Evolutionary conservation across 345 rosid species (phyloP), one percentile per base, ranked within the genome.

Genomic region (Gossypioides kirkii): DNA sequence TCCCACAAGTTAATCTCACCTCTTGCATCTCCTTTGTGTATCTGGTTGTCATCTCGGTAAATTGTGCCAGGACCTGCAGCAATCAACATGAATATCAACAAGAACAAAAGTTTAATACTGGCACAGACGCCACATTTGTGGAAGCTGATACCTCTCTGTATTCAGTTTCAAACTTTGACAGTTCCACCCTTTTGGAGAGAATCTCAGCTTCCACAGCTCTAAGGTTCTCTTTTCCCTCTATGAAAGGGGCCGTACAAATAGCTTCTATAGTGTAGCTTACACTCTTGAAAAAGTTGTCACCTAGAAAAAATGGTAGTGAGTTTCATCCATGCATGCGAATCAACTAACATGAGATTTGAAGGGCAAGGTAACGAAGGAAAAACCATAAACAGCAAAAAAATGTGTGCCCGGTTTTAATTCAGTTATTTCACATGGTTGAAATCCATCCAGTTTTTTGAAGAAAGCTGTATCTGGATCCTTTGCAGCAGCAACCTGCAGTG

Each of bases 11-110:
- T 63, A 63, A 80, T 81, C 96, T 82, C 73, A 90, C 99, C 61
- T 84, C 87, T 83, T 93, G 93, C 97, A 96, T 96, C 80, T 96
- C 99, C 74, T 84, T 90, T 3, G 99, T 85, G 70, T 93, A 96
- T 84, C 94, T 84, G 80, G 87, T 79, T 17, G 98, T 96, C 97
- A 96, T 93, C 80, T 91, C 92, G 0, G 96, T 86, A 79, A 96
- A 96, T 72, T 91, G 98, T 73, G 87, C 82, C 62, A 93, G 81
- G 23, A 96, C 98, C 95, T 90, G 85, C 49, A 75, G 73, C 61
- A 77, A 16, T 71, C 53, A 14, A 61, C 8, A 28, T 62, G 25
- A 70, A 78, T 41, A 65, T 65, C 17, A 65, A 68, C 22, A 68
- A 45, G 69, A 73, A 18, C 63, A 67, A 69, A 28, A n/a, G 23